Conservation (phyloP, 139 green algal genomes). For the Closterium sp. region DNA sequence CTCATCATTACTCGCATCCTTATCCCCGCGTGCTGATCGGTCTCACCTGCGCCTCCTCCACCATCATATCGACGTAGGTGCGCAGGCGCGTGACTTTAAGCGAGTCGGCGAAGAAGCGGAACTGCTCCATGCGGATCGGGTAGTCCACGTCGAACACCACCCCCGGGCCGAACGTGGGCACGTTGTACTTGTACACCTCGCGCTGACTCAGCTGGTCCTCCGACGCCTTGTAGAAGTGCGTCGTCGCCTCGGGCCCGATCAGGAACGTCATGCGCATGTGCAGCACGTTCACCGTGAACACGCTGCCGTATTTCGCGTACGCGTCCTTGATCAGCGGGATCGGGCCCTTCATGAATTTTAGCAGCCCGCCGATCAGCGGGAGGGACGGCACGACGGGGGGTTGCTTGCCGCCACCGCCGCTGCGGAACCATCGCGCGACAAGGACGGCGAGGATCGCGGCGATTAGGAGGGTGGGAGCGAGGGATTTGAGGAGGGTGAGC, state of each 20-base stretch:
- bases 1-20: background rate
- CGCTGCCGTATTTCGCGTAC: conserved; percentile 82
- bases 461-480: background rate
- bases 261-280: conserved; percentile 96
- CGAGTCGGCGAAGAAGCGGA: conserved; percentile 92
- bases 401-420: background rate
- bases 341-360: conserved; percentile 89
- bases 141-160: conserved; percentile 98
- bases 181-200: conserved; percentile 96
- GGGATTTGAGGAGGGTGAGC: background rate
- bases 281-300: conserved; percentile 94
- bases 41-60: conserved; percentile 71
- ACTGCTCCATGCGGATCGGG: conserved; percentile 89
- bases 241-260: conserved; percentile 79
- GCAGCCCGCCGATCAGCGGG: conserved; percentile 88
- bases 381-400: conserved; percentile 82
- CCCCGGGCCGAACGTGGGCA: conserved; percentile 93
- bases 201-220: conserved; percentile 55
- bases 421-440: conserved; percentile 42
- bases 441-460: background rate
- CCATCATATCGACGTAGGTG: conserved; percentile 87
- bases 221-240: conserved; percentile 93
- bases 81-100: conserved; percentile 81
- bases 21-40: background rate
- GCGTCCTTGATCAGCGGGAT: conserved; percentile 77